A percentile compares a stretch with the other conserved stretches of the same genome.
These are phyloP conservation scores for Meira miltonrushii DNA, from an alignment of 1,284 basidiomycete genomes.

Conservation along the genomic window DNA sequence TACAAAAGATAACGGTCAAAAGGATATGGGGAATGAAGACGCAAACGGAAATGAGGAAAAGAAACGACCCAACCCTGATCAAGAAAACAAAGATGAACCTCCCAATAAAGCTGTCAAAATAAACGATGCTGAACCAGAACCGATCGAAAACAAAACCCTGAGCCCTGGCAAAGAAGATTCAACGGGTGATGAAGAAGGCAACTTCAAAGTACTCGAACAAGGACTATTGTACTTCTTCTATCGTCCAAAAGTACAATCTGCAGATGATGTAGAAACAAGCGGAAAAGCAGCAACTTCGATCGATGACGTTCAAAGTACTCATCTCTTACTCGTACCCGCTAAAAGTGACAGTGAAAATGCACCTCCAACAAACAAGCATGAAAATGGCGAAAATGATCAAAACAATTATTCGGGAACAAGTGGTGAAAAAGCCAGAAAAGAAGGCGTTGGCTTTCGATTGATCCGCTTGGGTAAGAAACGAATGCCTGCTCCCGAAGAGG, in stretches of 20 bases:
- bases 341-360: background rate
- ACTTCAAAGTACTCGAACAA: conserved; percentile 14
- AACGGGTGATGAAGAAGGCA: conserved; percentile 4
- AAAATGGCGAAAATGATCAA: conserved; percentile 1
- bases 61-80: too few relatives aligned
- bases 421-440: conserved; percentile 21
- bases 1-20: too few relatives aligned
- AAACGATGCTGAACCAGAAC: background rate
- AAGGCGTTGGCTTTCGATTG: conserved; percentile 24
- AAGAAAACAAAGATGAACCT: too few relatives aligned
- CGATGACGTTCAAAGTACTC: conserved; percentile 29
- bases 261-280: conserved; percentile 20
- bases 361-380: conserved; percentile 1
- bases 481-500: conserved; percentile 29
- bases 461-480: conserved; percentile 34
- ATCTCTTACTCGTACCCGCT: conserved; percentile 15
- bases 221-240: conserved; percentile 34
- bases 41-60: too few relatives aligned
- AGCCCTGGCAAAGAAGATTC: conserved; percentile 3
- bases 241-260: conserved; percentile 29
- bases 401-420: conserved; percentile 7
- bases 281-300: conserved; percentile 18
- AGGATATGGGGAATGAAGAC: too few relatives aligned
- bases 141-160: background rate
- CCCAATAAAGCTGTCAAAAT: too few relatives aligned